Base-by-base conservation (phyloP, 2,329 filamentous ascomycete genomes). In the Aureobasidium pullulans region DNA sequence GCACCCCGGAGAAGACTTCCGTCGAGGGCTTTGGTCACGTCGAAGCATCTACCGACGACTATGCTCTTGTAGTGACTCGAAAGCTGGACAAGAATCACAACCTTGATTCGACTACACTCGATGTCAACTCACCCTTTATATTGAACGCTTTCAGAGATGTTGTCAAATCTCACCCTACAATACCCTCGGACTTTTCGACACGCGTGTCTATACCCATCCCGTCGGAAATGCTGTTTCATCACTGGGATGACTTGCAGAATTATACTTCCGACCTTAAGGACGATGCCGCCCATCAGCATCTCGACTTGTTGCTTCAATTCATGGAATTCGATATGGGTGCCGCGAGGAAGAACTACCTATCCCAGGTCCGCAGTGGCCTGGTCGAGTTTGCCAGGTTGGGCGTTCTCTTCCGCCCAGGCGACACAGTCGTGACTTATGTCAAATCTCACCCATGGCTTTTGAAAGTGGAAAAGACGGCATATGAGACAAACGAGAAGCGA, bases 281-380 rank as follows among this genome's bases (percentile, higher is more conserved):
- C 16, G 47, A 37, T 13, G 13, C 31, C 15, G 47, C 47, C 3
- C 47, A 19, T n/a, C 23, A 31, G 6, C 47, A 50, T 28, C 16
- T 50, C 10, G 32, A 9, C 1, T 11, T 50, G 6, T 16, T 52
- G 36, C n/a, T 52, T 4, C 34, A 31, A 2, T 52, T 52, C 8
- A 52, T 52, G 48, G 48, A 39, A 1, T 52, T 52, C 5, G 48
- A 52, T 7, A 52, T 52, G 48, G 48, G 48, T n/a, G 48, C 34
- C 7, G 48, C 36, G 13, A 52, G 48, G 23, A 40, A 52, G 23
- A 52, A 15, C 15, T 52, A 52, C 5, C 15, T 4, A 7, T 13
- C 36, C 16, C 48, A 52, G 6, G 48, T 52, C 6, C 48, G 48
- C 10, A 40, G 48, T 23, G 48, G 48, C 7, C 19, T 52, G 10